Evolutionary conservation across 2,329 filamentous ascomycete genomes (phyloP).

Genomic region (Tolypocladium sp.): DNA sequence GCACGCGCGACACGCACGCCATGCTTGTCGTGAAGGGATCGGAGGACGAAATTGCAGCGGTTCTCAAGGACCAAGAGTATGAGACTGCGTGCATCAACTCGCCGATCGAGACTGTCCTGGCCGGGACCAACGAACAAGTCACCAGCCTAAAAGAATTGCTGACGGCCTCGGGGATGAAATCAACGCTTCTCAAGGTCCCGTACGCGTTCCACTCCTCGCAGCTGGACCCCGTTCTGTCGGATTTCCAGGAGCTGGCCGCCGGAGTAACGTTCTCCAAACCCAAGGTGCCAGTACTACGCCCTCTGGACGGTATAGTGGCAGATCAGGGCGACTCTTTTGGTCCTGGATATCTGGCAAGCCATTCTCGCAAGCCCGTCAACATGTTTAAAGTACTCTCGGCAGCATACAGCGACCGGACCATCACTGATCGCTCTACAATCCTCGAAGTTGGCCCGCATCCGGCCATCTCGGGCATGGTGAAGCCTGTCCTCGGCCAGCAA

Average conservation of each 20-base stretch:
- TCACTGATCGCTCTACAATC: neutral
- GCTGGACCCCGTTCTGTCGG: constrained; percentile 28
- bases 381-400: neutral
- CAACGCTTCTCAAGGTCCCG: constrained; percentile 16
- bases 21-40: constrained; percentile 20
- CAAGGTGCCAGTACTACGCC: neutral
- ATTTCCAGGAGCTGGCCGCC: constrained; percentile 45
- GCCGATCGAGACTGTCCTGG: constrained; percentile 41
- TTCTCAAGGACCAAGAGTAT: constrained; percentile 14
- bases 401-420: neutral
- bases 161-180: constrained; percentile 14
- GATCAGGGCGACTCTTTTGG: neutral
- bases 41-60: constrained; percentile 8
- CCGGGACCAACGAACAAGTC: neutral
- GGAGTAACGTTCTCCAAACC: constrained; percentile 29
- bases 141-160: constrained; percentile 16
- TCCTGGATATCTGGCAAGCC: neutral
- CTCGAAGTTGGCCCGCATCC: constrained; percentile 2
- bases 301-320: neutral
- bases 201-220: constrained; percentile 24
- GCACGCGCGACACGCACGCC: constrained; percentile 25
- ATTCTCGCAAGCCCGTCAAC: neutral
- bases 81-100: constrained; percentile 51
- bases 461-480: constrained; percentile 2
- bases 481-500: neutral